These are phyloP conservation scores for Roridomyces roridus DNA, from an alignment of 768 basidiomycete species.

Conservation along the genomic window DNA sequence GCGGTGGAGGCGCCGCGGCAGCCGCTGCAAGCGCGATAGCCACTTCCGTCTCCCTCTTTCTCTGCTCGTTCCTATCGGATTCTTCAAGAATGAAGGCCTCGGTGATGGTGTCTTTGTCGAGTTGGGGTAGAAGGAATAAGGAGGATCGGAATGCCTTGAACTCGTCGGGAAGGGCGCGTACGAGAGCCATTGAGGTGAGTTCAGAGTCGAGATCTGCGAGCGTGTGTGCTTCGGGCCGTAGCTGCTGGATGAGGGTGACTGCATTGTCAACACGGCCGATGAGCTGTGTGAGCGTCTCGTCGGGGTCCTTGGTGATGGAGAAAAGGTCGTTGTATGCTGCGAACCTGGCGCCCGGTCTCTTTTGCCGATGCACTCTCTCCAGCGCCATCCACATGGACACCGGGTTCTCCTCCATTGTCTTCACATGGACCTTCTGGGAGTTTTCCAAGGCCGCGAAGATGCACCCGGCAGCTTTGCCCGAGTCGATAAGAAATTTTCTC, in stretches of 20 bases:
- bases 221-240: constrained; percentile 17
- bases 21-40: background rate
- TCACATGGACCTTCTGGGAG: no score
- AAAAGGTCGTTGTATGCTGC: constrained; percentile 6
- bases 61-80: background rate
- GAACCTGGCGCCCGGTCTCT: constrained; percentile 30
- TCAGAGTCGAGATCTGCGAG: constrained; percentile 25
- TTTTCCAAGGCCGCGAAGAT: no score
- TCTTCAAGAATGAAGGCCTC: constrained; percentile 18
- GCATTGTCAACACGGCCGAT: background rate
- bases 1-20: background rate
- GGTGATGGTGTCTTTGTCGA: constrained; percentile 11
- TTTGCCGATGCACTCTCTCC: constrained; percentile 25
- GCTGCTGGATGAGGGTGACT: constrained; percentile 19
- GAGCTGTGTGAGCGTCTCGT: constrained; percentile 11
- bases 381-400: constrained; percentile 27
- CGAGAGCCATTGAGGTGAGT: no score
- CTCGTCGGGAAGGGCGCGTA: constrained; percentile 29
- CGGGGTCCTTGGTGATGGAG: no score
- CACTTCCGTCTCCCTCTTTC: background rate
- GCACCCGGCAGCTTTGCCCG: no score
- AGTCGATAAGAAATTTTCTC: no score
- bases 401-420: constrained; percentile 30
- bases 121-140: no score
- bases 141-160: constrained; percentile 18